Conservation (phyloP, 1,284 basidiomycete species). For the Cerrena zonata region DNA sequence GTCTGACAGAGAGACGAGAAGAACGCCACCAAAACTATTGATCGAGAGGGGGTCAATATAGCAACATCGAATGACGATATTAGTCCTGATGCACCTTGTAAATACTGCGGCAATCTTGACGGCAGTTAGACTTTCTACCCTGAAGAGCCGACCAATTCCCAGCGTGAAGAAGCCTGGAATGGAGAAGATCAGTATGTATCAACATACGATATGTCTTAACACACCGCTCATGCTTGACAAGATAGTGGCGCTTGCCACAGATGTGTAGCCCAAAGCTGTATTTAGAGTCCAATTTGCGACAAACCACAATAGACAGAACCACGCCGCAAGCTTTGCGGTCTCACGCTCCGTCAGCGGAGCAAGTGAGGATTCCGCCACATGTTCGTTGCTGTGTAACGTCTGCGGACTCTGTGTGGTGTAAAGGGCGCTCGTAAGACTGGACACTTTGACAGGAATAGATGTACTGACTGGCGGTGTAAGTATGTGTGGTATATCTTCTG, state of each 20-base stretch:
- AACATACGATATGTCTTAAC: neutral
- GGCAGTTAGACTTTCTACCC: conserved; percentile 74
- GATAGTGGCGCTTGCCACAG: conserved; percentile 86
- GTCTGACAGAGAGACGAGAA: conserved; percentile 82
- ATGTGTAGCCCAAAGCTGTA: conserved; percentile 76
- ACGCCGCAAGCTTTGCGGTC: conserved; percentile 70
- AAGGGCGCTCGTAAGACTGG: neutral
- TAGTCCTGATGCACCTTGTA: conserved; percentile 54
- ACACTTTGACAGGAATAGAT: neutral
- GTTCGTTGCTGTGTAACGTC: conserved; percentile 8
- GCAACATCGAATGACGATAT: neutral
- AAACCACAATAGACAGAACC: conserved; percentile 86
- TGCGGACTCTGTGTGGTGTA: conserved; percentile 11
- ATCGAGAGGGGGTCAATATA: conserved; percentile 3
- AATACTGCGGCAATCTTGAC: conserved; percentile 79
- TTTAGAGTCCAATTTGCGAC: conserved; percentile 88
- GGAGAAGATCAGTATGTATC: conserved; percentile 3
- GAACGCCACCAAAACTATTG: conserved; percentile 75
- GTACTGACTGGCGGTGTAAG: conserved; percentile 14
- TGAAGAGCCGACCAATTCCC: conserved; percentile 76
- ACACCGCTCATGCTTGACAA: conserved; percentile 82
- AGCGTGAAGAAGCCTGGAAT: conserved; percentile 88
- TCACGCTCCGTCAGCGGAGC: conserved; percentile 60
- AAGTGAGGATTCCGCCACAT: conserved; percentile 16
- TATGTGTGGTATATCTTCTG: conserved; percentile 25